Evolutionary conservation across 2,329 filamentous ascomycete species (phyloP), one percentile per base, ranked within the genome.

Genomic region (Alternaria triticimaculans): DNA sequence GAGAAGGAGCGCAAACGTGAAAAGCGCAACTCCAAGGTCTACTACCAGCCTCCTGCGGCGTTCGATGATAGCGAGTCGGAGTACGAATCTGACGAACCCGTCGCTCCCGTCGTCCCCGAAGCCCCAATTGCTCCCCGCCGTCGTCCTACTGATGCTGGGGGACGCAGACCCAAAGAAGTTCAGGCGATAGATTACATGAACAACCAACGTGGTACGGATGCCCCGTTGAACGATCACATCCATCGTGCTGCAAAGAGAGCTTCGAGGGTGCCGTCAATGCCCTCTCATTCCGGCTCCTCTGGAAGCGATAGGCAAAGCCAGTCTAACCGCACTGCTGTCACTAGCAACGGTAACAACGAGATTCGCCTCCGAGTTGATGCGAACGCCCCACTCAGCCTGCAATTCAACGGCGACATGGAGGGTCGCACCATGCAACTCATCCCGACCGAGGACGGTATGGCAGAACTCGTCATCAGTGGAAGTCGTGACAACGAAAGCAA

Each of bases 361-460:
- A 77, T 80, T 53, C 76, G 76, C 33, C 72, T 80, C 23, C 72
- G 73, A n/a, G 71, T 80, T 12, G 76, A 76, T 58, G 72, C 75
- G 18, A 72, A 76, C 25, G 72, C 73, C 21, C 73, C 74, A 28
- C 67, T 78, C 33, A 78, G 71, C 43, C 68, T 80, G 37, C 72
- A 75, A 20, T 74, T 80, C 58, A 76, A 75, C 43, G 78, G 78
- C 28, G 77, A 80, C 30, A 80, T 79, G 75, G 77, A 80, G 56
- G 78, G 77, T 14, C 78, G 78, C 54, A 78, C 71, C 10, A 65
- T 80, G 25, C 72, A 72, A n/a, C 62, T 80, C 44, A 66, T 75
- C 23, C 77, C 76, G 41, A 69, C 67, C 43, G 78, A 78, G 49
- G 71, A 75, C 48, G 77, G 78, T 15, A 78, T 78, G 74, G 76